Base-by-base conservation (phyloP, 2,329 filamentous ascomycete species). In the Pseudocercospora ulei region DNA sequence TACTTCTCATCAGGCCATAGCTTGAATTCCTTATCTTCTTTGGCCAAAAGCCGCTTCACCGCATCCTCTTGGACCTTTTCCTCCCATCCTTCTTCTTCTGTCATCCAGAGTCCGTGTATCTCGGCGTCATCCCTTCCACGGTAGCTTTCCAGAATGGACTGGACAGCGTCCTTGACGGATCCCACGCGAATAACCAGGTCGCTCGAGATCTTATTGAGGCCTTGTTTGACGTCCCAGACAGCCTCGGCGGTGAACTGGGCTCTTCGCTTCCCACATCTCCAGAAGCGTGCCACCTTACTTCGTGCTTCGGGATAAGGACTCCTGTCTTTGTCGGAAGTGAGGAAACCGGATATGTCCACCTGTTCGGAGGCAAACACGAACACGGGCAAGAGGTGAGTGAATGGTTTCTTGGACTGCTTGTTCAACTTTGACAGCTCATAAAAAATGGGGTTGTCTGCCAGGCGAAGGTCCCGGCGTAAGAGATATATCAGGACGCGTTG, bases 1-100 rank as follows among this genome's bases (percentile, higher is more conserved):
- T 82, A 87, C 56, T 87, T 88, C 59, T 86, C 82, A 51, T 88
- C 82, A 0, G 62, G 59, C 74, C 77, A 86, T 1, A 76, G 42
- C 55, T 73, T 72, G 56, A 84, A 82, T 1, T 75, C 67, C 3
- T 76, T 65, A 0, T 65, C 67, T 2, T 68, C 61, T 7, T 68
- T 57, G 13, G 69, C 60, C 39, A 80, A 77, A 0, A 74, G 55
- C 0, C 63, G 56, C 17, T 67, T 65, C 1, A 83, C 65, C 0
- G 63, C 64, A 13, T 65, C 59, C 50, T 85, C 76, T 38, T 87
- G 80, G 3, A 63, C 59, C 41, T 71, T 69, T 56, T 88, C 82
- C 50, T 88, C 82, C 2, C 68, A 68, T 0, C 78, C 75, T 38
- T 81, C 74, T 41, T 86, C 80, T 3, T 67, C 68, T 0, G 78